phyloP scores from a whole-genome alignment of 192 early-diverging fungal genomes.

The Podila clonocystis region DNA sequence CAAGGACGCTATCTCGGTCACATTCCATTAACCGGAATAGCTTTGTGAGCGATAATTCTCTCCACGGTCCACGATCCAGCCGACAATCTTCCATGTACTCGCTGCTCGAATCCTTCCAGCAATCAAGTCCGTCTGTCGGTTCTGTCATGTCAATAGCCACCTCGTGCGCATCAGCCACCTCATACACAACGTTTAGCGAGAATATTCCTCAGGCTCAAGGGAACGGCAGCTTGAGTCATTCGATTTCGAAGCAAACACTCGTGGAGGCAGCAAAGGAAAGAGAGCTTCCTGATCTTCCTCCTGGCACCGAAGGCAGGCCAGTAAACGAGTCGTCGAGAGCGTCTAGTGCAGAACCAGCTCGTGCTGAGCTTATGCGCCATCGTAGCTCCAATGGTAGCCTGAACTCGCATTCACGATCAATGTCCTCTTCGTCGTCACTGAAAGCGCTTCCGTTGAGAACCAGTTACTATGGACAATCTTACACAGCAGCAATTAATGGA shows the following conservation, averaged over 20 bases:
- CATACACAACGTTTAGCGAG: background rate
- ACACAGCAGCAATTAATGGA: no score
- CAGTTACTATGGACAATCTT: background rate
- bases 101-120: conserved; percentile 4
- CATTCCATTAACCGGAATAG: conserved; percentile 16
- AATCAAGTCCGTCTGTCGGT: background rate
- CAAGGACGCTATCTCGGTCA: conserved; percentile 5
- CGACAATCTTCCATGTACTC: conserved; percentile 12
- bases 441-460: background rate
- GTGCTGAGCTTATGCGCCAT: conserved; percentile 1
- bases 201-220: background rate
- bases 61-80: conserved; percentile 7
- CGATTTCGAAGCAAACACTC: background rate
- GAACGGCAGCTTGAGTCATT: background rate
- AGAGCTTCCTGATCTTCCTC: background rate
- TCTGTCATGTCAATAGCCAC: conserved; percentile 15
- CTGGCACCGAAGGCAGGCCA: background rate
- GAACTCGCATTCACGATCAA: background rate
- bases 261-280: background rate
- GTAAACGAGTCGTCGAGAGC: background rate
- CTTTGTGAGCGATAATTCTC: conserved; percentile 20
- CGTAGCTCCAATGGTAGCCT: background rate
- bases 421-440: background rate
- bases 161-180: background rate
- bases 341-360: background rate